Percentiles rank a stretch among this genome's conserved stretches.
Evolutionary conservation across 768 basidiomycete genomes (phyloP).

Genomic region (Pluteus cervinus): DNA sequence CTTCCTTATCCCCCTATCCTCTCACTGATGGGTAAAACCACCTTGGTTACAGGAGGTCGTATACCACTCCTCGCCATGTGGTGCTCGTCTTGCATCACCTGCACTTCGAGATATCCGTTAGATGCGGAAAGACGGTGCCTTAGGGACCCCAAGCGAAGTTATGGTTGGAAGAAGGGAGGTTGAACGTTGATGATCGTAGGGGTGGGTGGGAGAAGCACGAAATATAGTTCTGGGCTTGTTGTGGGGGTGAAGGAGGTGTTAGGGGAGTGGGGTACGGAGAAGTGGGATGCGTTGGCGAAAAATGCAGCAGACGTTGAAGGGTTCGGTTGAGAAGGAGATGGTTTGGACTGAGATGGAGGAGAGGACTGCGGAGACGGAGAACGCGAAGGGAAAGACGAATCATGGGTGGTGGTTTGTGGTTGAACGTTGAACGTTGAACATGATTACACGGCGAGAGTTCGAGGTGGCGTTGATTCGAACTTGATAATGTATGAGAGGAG

Average conservation of each 20-base stretch:
- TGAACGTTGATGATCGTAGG: constrained; percentile 23
- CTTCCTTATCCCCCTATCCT: constrained; percentile 19
- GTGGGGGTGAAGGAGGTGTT: constrained; percentile 16
- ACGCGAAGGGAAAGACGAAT: too few relatives aligned
- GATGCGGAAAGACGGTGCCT: constrained; percentile 24
- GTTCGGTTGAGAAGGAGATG: constrained; percentile 19
- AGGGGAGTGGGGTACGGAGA: constrained; percentile 12
- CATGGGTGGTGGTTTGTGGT: background rate
- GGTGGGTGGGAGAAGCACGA: constrained; percentile 26
- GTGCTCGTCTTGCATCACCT: constrained; percentile 22
- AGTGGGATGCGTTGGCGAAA: constrained; percentile 25
- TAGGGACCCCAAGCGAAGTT: constrained; percentile 17
- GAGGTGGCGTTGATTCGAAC: constrained; percentile 11
- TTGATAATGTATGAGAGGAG: too few relatives aligned
- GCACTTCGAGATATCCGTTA: constrained; percentile 25
- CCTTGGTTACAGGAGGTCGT: constrained; percentile 27
- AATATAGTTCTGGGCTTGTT: constrained; percentile 26
- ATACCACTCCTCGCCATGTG: constrained; percentile 26
- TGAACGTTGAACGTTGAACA: constrained; percentile 7
- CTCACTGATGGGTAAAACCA: constrained; percentile 18
- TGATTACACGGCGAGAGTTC: constrained; percentile 13
- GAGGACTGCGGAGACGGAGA: constrained; percentile 6
- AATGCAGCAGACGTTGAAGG: constrained; percentile 31
- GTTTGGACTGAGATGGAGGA: constrained; percentile 18
- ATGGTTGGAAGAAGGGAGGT: constrained; percentile 21